These are phyloP conservation scores for Globisporangium takayamanum DNA, from an alignment of 352 stramenopile species.

Conservation along the genomic window DNA sequence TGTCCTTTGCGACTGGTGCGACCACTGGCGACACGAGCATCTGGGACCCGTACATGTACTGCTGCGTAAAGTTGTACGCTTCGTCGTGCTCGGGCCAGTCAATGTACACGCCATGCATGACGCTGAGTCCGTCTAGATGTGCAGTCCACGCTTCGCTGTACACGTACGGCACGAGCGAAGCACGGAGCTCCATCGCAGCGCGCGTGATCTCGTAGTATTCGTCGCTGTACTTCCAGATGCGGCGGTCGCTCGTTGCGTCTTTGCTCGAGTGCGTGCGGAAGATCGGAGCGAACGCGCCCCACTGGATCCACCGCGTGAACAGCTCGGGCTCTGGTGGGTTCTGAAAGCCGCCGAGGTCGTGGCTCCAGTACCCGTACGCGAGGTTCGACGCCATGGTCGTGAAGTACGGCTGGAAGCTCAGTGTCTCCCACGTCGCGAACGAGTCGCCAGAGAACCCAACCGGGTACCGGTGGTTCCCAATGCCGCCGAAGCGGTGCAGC, in stretches of 20 bases:
- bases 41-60: constrained; percentile 41
- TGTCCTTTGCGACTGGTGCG: constrained; percentile 13
- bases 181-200: constrained; percentile 21
- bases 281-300: constrained; percentile 29
- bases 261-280: constrained; percentile 38
- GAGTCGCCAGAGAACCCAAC: constrained; percentile 49
- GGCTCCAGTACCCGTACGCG: constrained; percentile 42
- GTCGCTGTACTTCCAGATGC: constrained; percentile 30
- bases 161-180: constrained; percentile 35
- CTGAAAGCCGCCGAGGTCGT: constrained; percentile 37
- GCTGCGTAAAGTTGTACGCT: constrained; percentile 24
- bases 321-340: constrained; percentile 25
- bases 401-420: constrained; percentile 43
- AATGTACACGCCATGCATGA: constrained; percentile 34
- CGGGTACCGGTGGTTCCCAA: constrained; percentile 49
- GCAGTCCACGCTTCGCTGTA: constrained; percentile 27
- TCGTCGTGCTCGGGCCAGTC: constrained; percentile 31
- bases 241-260: constrained; percentile 18
- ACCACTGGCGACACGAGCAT: constrained; percentile 39
- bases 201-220: constrained; percentile 25
- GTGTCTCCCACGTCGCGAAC: constrained; percentile 24
- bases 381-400: constrained; percentile 40
- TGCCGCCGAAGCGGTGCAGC: constrained; percentile 37
- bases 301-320: constrained; percentile 42
- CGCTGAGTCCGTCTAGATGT: constrained; percentile 22